Evolutionary conservation across 306 rosid genomes (phyloP).

Genomic region (Urtica urens): DNA sequence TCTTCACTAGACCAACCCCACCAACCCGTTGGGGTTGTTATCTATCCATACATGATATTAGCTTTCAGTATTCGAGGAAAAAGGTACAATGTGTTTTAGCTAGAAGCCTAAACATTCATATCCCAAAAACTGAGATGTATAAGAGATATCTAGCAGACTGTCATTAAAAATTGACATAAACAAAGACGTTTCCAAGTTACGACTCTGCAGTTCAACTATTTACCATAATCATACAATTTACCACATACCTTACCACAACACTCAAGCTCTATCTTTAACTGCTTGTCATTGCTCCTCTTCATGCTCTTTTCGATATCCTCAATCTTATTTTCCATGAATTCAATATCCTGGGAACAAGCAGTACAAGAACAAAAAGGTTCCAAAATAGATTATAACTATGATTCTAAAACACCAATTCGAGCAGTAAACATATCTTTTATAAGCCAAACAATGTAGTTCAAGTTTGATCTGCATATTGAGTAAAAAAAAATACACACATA

Average conservation of each 20-base stretch:
- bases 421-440: neutral
- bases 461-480: neutral
- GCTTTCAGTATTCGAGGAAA: too few species aligned
- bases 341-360: constrained; percentile 50
- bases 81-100: too few species aligned
- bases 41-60: too few species aligned
- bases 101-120: too few species aligned
- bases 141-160: too few species aligned
- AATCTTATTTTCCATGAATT: constrained; percentile 64
- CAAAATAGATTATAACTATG: constrained; percentile 1
- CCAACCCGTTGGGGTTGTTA: too few species aligned
- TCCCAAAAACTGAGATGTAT: too few species aligned
- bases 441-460: neutral
- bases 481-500: neutral
- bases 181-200: too few species aligned
- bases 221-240: neutral
- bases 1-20: too few species aligned
- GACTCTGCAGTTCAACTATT: too few species aligned
- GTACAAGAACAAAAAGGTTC: constrained; percentile 6
- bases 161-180: too few species aligned
- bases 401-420: neutral
- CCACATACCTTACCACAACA: constrained; percentile 63
- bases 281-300: constrained; percentile 99
- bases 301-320: constrained; percentile 95
- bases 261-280: constrained; percentile 76